These are phyloP conservation scores for Rhamnella rubrinervis DNA, from an alignment of 331 rosid species.

Conservation along the genomic window DNA sequence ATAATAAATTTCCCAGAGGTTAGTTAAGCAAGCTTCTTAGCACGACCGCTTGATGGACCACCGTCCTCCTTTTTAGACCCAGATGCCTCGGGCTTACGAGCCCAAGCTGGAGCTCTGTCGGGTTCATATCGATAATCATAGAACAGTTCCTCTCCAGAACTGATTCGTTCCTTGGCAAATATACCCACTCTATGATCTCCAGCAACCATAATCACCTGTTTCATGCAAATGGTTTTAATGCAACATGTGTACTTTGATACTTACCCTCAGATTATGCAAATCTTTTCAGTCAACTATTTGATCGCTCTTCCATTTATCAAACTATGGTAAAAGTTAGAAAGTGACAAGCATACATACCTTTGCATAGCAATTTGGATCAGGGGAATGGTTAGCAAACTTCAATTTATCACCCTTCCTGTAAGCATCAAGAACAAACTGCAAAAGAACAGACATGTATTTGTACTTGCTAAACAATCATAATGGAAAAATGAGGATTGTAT, in stretches of 20 bases:
- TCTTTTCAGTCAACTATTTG: not conserved
- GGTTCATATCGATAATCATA: slow-evolving; percentile 97
- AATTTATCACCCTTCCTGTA: slow-evolving; percentile 95
- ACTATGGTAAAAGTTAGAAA: not conserved
- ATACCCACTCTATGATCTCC: slow-evolving; percentile 99
- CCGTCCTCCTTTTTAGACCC: slow-evolving; percentile 86
- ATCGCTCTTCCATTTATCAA: not conserved
- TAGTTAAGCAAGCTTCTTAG: slow-evolving; percentile 85
- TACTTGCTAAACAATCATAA: not conserved
- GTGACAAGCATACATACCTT: slow-evolving; percentile 49
- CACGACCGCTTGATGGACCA: slow-evolving; percentile 93
- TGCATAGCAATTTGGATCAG: slow-evolving; percentile 97
- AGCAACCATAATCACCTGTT: slow-evolving; percentile 97
- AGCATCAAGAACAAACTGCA: slow-evolving; percentile 98
- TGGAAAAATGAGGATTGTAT: not conserved
- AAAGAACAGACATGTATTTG: slow-evolving; percentile 6
- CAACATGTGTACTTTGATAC: not conserved
- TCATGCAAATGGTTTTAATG: slow-evolving; percentile 7
- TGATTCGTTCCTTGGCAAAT: slow-evolving; percentile 93
- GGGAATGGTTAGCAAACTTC: slow-evolving; percentile 97
- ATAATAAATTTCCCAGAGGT: slow-evolving; percentile 14
- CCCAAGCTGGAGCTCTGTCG: slow-evolving; percentile 99
- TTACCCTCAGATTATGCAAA: not conserved
- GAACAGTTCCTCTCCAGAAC: slow-evolving; percentile 94
- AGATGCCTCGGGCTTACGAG: slow-evolving; percentile 82